Evolutionary conservation across 768 basidiomycete species (phyloP), one percentile per base, ranked within the genome.

Genomic region (Coprinopsis cinerea): DNA sequence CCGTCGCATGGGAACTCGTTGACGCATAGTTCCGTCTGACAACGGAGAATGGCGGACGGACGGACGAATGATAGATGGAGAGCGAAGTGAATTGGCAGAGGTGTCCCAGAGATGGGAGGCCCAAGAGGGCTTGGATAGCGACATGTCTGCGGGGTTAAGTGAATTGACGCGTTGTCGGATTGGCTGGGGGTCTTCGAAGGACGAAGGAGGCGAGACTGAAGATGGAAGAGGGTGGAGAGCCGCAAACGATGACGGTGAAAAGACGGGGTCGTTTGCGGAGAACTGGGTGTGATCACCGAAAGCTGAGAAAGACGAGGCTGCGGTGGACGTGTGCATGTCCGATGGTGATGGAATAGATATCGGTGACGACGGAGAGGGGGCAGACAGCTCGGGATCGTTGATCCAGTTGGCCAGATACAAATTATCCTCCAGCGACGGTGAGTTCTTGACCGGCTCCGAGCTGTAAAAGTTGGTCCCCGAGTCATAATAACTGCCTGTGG

Each of bases 201-300:
- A 68, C 9, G 80, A 76, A 0, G 78, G 62, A 9, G 81, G 81
- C 6, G 81, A 82, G 54, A 78, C 64, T 9, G 84, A 83, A 44
- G 79, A 69, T 37, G 82, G 83, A 9, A 85, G 72, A 26, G 78
- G 75, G 56, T 81, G 81, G 6, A 81, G 72, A 5, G 78, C 76
- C 27, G 82, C 82, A 53, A 78, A 80, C 28, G 77, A 69, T 25
- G 77, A 66, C 1, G 85, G 83, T 5, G 84, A 86, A 61, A 83
- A 79, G 26, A 76, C 59, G 5, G 69, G 57, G 49, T 74, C 71
- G 56, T 76, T 73, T 17, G 74, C 67, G 59, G 51, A 51, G 52
- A 81, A 78, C 13, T 69, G 61, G 13, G 69, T 64, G 26, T 67
- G 69, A 30, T 75, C 76, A 48, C 63, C 62, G 63, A 74, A 85